Evolutionary conservation across 495 filamentous ascomycete species (phyloP), one percentile per base, ranked within the genome.

Genomic region (Lichenothelia convexa): DNA sequence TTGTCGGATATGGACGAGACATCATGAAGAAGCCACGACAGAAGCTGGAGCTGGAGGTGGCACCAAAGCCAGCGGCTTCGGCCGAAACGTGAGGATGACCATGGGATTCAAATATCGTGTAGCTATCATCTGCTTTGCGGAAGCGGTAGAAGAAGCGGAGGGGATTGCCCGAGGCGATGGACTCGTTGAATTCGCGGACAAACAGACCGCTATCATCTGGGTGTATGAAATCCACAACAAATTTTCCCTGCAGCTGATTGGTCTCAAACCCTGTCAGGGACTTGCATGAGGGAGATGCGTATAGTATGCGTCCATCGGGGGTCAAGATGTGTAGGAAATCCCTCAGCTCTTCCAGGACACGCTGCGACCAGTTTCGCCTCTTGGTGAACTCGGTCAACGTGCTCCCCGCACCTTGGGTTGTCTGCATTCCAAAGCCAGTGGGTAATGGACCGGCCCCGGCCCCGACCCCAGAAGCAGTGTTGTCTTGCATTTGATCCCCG

Each of bases 1-100:
- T 83, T 32, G 78, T 89, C 5, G 84, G 85, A 54, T 94, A 93
- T 7, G 84, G 89, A 16, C 89, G 68, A 18, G 83, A 74, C 72
- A 93, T 81, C 62, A 97, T 80, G 56, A 95, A 93, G 49, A 93
- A 78, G 13, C 87, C 86, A 42, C 78, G 71, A 56, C 87, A 93
- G 44, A 75, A 76, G 3, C 73, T 68, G 20, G 72, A 62, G 36
- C 64, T 62, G 37, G 75, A 73, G 24, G 62, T 66, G 0, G 68
- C 66, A 41, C 74, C 75, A 37, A 74, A 77, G 9, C 46, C 39
- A 16, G 47, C 49, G 36, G 67, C 63, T 37, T 80, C 73, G n/a
- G 68, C 68, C 13, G 76, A 71, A 38, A 93, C 68, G 57, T 97
- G 89, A 18, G 87, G 80, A 49, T 97, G 89, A 5, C 89, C 89